A percentile compares a stretch with the other conserved stretches of the same genome.
These are phyloP conservation scores for Leucosporidium yakuticum DNA, from an alignment of 768 basidiomycete genomes.

Conservation along the genomic window DNA sequence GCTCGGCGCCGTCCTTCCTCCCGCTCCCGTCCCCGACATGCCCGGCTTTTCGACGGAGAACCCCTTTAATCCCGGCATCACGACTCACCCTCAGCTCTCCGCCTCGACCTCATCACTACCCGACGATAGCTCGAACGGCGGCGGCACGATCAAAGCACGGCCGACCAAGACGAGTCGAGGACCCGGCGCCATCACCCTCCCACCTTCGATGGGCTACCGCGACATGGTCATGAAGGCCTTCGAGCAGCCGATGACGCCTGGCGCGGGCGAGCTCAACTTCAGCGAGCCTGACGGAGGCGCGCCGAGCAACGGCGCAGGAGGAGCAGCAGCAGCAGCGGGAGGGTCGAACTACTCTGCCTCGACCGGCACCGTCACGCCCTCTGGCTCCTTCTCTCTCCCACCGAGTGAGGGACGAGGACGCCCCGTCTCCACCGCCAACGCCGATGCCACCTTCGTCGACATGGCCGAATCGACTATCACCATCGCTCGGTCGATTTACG, in stretches of 20 bases:
- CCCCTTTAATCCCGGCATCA: neutral
- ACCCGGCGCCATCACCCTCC: slow-evolving; percentile 6
- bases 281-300: slow-evolving; percentile 1
- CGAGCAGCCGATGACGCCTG: slow-evolving; percentile 33
- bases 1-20: slow-evolving; percentile 33
- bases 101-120: neutral
- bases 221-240: slow-evolving; percentile 30
- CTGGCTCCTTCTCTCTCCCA: neutral
- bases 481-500: slow-evolving; percentile 31
- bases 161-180: slow-evolving; percentile 2
- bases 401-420: neutral
- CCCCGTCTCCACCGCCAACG: slow-evolving; percentile 2
- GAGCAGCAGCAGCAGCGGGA: neutral
- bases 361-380: neutral
- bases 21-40: slow-evolving; percentile 26
- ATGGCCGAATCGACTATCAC: slow-evolving; percentile 29
- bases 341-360: neutral
- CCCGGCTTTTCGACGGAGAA: slow-evolving; percentile 8
- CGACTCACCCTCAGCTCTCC: neutral
- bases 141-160: slow-evolving; percentile 5
- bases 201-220: slow-evolving; percentile 12
- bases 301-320: neutral
- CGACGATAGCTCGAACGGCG: neutral
- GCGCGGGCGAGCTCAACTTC: slow-evolving; percentile 14
- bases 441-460: slow-evolving; percentile 24